Percentiles rank a stretch among this genome's conserved stretches.
Conservation (phyloP, 192 early-diverging fungal genomes). For the Podila minutissima region DNA sequence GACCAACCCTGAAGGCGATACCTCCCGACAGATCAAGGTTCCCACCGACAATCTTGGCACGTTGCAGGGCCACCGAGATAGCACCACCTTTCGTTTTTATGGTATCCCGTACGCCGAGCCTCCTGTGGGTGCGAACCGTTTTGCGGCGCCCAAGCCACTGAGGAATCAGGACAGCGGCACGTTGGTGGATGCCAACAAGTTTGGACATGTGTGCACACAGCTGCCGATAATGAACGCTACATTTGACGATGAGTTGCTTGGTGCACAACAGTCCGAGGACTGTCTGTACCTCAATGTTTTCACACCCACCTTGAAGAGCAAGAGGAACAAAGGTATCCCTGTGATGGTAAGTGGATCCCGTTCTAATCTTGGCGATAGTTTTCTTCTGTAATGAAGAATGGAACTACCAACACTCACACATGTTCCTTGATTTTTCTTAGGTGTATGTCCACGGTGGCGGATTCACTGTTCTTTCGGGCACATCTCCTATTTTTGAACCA, state of each 20-base stretch:
- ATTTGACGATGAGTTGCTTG: neutral
- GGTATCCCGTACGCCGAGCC: conserved; percentile 43
- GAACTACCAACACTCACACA: no score
- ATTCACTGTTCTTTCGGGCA: neutral
- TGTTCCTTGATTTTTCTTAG: neutral
- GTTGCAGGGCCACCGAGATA: conserved; percentile 38
- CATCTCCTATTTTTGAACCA: conserved; percentile 21
- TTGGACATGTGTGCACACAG: conserved; percentile 21
- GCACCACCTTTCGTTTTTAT: conserved; percentile 31
- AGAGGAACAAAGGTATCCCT: conserved; percentile 12
- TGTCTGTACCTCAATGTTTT: conserved; percentile 47
- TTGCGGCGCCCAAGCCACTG: conserved; percentile 7
- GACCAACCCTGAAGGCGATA: neutral
- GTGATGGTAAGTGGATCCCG: conserved; percentile 7
- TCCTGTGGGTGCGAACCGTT: conserved; percentile 24
- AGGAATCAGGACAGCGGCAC: neutral
- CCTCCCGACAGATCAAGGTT: conserved; percentile 25
- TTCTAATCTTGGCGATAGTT: no score
- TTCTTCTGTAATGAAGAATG: conserved; percentile 3
- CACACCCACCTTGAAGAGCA: conserved; percentile 21
- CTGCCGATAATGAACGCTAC: neutral
- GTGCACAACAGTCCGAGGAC: conserved; percentile 23
- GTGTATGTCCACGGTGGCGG: conserved; percentile 31
- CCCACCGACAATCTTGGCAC: conserved; percentile 4
- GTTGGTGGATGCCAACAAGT: conserved; percentile 12